Base-by-base conservation (phyloP, 768 basidiomycete species). In the Astraeus odoratus region DNA sequence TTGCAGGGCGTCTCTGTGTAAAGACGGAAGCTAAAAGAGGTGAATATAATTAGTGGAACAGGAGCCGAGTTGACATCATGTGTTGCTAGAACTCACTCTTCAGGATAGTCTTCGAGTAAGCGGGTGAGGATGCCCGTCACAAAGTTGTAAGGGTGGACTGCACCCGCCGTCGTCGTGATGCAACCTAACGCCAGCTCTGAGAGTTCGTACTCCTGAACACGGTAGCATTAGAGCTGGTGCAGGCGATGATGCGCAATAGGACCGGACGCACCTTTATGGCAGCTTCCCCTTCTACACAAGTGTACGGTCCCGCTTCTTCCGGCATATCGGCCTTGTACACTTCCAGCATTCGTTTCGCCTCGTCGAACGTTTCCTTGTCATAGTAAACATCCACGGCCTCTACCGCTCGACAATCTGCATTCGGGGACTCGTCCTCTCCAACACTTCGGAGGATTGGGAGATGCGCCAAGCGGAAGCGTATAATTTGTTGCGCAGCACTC, bases 121-220 rank as follows among this genome's bases (percentile, higher is more conserved):
- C 75, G 75, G 12, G 65, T 50, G 18, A 85, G 62, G 20, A 85
- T 69, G 2, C 72, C 71, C 1, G 82, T 83, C 10, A 86, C 76
- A 24, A 83, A 68, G 16, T 80, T 76, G 57, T 87, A 87, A 0
- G 84, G 80, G 47, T 86, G 82, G 23, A 81, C 61, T 0, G 84
- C 78, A 1, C 80, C 83, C 2, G 77, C 84, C 0, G 60, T 60
- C 20, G 73, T 76, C 9, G 66, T 57, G 33, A 86, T 68, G 46
- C 73, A 75, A 0, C 81, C 84, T 1, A 68, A 57, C 2, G 67
- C 68, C 0, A 66, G 54, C 3, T 62, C 56, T 0, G 76, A 68
- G 4, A 86, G 60, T 52, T 73, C 69, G 23, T 76, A 69, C 45
- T 62, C 67, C 83, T 86, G 46, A 20, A 29, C n/a, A 10, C 25